Base-by-base conservation (phyloP, 768 basidiomycete genomes). In the Boletus subparvulus region DNA sequence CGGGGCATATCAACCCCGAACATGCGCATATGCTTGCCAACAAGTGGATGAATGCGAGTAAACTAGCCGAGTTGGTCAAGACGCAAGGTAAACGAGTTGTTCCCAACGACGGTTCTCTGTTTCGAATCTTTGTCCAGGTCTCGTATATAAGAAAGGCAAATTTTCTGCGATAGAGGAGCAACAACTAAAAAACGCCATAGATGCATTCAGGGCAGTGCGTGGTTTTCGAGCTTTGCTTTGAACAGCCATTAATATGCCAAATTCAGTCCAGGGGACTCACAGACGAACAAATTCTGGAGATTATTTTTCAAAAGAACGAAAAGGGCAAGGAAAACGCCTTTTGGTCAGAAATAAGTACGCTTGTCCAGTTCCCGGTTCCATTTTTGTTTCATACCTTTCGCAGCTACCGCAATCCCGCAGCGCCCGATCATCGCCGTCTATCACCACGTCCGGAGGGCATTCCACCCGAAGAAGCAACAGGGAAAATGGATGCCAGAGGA, bases 101-200 rank as follows among this genome's bases (percentile, higher is more conserved):
- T 21, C 16, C 36, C 39, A 26, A 13, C 39, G 35, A 33, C 21
- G 21, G 28, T 50, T 21, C 37, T 32, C 53, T 46, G 14, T 57
- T 59, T 44, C 26, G 39, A 54, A 43, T 28, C 3, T 26, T 40
- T 39, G 44, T 57, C 24, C 55, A 92, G 90, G 90, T 33, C 80
- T 93, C n/a, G 80, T 89, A 3, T 92, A 90, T 70, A 92, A 87
- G 74, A 92, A 92, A 71, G 91, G 91, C 14, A 92, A 90, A 66
- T 94, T 94, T 64, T 91, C 90, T 26, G 82, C 86, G 0, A 84
- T 84, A 41, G 91, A 94, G 65, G 87, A 85, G 55, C 78, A 83
- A 26, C 85, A 86, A 59, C 70, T 92, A 1, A 78, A 74, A 59
- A 69, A 71, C 14, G 90, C 90, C 8, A 84, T 93, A 36, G 83